A percentile compares a stretch with the other conserved stretches of the same genome.
Evolutionary conservation across 306 rosid genomes (phyloP).

Genomic region (Cyclanthera cordifolia): DNA sequence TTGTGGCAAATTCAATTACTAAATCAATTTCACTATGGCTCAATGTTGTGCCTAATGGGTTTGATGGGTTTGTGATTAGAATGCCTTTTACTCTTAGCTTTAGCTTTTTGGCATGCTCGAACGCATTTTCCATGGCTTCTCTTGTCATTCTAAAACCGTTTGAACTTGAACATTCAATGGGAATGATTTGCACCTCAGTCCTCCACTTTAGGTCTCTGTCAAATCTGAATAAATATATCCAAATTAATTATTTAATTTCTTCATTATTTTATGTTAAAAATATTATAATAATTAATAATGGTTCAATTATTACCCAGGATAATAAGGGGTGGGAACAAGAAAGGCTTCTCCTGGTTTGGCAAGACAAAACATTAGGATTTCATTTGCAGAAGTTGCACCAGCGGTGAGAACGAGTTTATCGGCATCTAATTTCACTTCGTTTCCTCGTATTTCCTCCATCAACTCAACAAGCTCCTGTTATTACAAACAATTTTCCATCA

Average conservation of each 20-base stretch:
- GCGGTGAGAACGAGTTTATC: constrained; percentile 66
- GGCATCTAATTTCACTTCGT: constrained; percentile 28
- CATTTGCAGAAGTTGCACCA: constrained; percentile 83
- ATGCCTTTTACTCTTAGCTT: constrained; percentile 63
- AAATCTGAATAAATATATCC: constrained; percentile 30
- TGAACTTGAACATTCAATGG: constrained; percentile 58
- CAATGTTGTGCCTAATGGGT: constrained; percentile 72
- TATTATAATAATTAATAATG: neutral
- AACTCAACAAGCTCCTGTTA: constrained; percentile 48
- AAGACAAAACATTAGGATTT: constrained; percentile 73
- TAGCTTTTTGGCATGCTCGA: constrained; percentile 25
- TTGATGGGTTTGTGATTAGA: constrained; percentile 67
- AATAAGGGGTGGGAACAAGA: constrained; percentile 80
- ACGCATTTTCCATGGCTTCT: constrained; percentile 48
- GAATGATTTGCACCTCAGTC: constrained; percentile 57
- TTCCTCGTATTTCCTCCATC: constrained; percentile 57
- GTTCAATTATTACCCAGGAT: constrained; percentile 72
- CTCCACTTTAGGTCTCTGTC: constrained; percentile 87
- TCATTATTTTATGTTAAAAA: neutral
- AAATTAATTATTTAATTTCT: neutral
- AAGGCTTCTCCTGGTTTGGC: constrained; percentile 75
- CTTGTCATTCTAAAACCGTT: constrained; percentile 62
- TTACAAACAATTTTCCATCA: neutral
- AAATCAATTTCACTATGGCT: constrained; percentile 36
- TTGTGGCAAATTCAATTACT: constrained; percentile 35